A percentile compares a stretch with the other conserved stretches of the same genome.
Evolutionary conservation across 495 filamentous ascomycete genomes (phyloP).

Genomic region (Aspergillus nanangensis): DNA sequence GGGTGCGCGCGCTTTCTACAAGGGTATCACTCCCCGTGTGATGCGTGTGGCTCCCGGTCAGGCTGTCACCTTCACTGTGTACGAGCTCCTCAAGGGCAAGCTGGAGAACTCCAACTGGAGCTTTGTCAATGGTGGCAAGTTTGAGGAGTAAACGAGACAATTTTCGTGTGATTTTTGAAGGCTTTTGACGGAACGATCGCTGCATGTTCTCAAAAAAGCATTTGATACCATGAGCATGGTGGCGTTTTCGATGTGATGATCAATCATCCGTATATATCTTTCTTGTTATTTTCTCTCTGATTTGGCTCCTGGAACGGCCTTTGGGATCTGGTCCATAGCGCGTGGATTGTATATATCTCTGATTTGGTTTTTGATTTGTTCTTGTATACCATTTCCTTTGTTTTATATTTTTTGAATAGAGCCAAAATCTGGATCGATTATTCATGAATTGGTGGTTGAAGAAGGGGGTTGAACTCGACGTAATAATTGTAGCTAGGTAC

Average conservation of each 20-base stretch:
- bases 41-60: conserved; percentile 98
- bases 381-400: conserved; percentile 8
- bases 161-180: not conserved
- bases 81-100: conserved; percentile 83
- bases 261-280: conserved; percentile 13
- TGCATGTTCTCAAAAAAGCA: conserved; percentile 22
- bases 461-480: too few relatives aligned
- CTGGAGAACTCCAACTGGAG: conserved; percentile 69
- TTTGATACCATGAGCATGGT: conserved; percentile 30
- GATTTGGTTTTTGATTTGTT: conserved; percentile 5
- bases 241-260: conserved; percentile 19
- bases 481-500: too few relatives aligned
- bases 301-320: conserved; percentile 6
- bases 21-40: conserved; percentile 95
- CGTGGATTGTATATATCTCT: conserved; percentile 18
- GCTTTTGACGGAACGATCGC: conserved; percentile 10
- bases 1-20: conserved; percentile 92
- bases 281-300: conserved; percentile 2
- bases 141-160: conserved; percentile 60
- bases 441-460: not conserved
- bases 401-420: conserved; percentile 3
- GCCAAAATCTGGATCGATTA: not conserved
- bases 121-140: conserved; percentile 55
- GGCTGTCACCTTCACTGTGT: conserved; percentile 97
- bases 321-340: conserved; percentile 6